A percentile compares a stretch with the other conserved stretches of the same genome.
These are phyloP conservation scores for Erodium texanum DNA, from an alignment of 441 rosid genomes.

Conservation along the genomic window DNA sequence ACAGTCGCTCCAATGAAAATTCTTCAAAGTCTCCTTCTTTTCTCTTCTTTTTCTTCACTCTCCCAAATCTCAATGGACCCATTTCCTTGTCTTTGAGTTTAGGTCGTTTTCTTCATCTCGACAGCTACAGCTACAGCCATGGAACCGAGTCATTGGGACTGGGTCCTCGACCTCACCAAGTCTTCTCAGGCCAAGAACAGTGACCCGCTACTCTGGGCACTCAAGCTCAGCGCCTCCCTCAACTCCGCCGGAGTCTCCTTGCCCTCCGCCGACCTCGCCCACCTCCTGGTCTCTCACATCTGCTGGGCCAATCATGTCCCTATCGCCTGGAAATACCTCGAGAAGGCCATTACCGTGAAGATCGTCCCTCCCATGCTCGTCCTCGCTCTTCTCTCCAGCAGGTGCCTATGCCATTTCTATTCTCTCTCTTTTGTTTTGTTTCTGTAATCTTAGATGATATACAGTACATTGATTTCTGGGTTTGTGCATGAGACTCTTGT, in stretches of 20 bases:
- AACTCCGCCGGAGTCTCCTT: slow-evolving; percentile 45
- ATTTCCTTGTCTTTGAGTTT: not conserved
- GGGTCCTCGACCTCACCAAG: slow-evolving; percentile 50
- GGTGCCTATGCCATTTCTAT: slow-evolving; percentile 24
- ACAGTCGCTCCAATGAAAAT: slow-evolving; percentile 3
- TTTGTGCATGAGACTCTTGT: not conserved
- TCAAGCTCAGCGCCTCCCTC: slow-evolving; percentile 51
- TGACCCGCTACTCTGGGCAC: slow-evolving; percentile 75
- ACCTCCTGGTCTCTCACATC: slow-evolving; percentile 68
- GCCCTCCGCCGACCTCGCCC: slow-evolving; percentile 73
- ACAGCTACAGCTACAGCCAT: slow-evolving; percentile 9
- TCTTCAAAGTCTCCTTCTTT: not conserved
- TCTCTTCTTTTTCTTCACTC: not conserved
- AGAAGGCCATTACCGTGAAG: slow-evolving; percentile 53
- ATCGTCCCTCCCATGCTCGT: slow-evolving; percentile 72
- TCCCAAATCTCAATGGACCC: slow-evolving; percentile 5
- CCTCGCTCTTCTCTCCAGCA: slow-evolving; percentile 69
- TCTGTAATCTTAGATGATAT: not conserved
- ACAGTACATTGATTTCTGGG: not conserved
- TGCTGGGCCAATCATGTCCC: slow-evolving; percentile 86
- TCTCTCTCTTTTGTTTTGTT: not conserved
- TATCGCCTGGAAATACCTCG: slow-evolving; percentile 85
- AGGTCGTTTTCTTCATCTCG: not conserved
- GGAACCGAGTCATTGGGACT: slow-evolving; percentile 53
- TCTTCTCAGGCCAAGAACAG: slow-evolving; percentile 54